Evolutionary conservation across 2,329 filamentous ascomycete species (phyloP), one percentile per base, ranked within the genome.

Genomic region (Ceratocystis huliohia): DNA sequence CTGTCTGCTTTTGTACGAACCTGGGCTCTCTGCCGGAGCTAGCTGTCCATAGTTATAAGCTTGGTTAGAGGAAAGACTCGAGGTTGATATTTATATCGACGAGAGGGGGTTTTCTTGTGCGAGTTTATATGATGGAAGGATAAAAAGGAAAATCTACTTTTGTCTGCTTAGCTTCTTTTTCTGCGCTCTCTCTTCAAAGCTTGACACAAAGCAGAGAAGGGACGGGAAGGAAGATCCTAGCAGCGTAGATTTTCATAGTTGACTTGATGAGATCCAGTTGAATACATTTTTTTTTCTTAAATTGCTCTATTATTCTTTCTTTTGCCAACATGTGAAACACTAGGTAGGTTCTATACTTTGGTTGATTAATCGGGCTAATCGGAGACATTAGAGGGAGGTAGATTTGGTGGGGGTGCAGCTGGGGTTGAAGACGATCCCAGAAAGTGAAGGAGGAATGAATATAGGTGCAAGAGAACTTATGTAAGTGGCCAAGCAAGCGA

Each of bases 211-310:
- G 25, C 7, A 17, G 50, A 20, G 5, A 59, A 30, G 28, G 17
- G 28, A 30, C 13, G 15, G 5, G 17, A 57, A 30, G 5, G 17
- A 57, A 30, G 53, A 59, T 59, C 17, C n/a, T 59, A 30, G 15
- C 53, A 59, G 28, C 53, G 53, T 30, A 59, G 53, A 59, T 59
- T 59, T 59, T 59, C 15, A n/a, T 59, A n/a, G 53, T 22, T 59
- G 53, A 41, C 10, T 59, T 59, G 53, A 59, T 59, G 17, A 59
- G 53, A 59, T 59, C 53, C 53, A 59, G 53, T 59, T 17, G 15
- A 59, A 59, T 59, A 59, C 53, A 59, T 59, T 59, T 59, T 59
- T 57, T 50, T 63, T 37, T 50, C n/a, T 63, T n/a, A 33, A 46
- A 5, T 5, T 48, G 15, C 7, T 7, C 28, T 62, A 5, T 62